phyloP scores from a whole-genome alignment of 345 rosid species.

The Citrus sp. region DNA sequence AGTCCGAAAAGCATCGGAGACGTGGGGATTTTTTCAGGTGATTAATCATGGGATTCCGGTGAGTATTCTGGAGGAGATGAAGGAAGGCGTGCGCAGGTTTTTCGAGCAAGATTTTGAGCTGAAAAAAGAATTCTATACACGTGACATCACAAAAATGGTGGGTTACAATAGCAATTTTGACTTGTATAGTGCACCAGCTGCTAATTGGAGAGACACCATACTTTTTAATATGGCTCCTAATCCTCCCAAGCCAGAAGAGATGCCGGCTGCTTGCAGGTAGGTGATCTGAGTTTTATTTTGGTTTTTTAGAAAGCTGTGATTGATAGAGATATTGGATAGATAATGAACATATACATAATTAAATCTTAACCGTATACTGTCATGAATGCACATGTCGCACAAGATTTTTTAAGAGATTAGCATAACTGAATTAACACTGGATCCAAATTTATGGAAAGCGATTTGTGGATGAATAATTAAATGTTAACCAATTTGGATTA shows the following conservation, averaged over 20 bases:
- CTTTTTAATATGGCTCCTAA: constrained; percentile 24
- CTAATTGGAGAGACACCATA: constrained; percentile 42
- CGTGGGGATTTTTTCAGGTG: constrained; percentile 18
- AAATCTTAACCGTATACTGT: no score
- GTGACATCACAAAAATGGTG: not conserved
- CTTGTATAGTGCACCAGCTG: constrained; percentile 25
- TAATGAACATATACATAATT: no score
- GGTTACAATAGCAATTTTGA: constrained; percentile 16
- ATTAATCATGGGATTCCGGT: constrained; percentile 13
- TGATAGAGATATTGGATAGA: no score
- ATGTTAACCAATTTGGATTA: not conserved
- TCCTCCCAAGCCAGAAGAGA: constrained; percentile 27
- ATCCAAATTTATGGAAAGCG: not conserved
- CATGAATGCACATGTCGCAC: no score
- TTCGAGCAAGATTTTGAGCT: constrained; percentile 19
- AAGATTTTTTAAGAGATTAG: no score
- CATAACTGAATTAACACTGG: not conserved
- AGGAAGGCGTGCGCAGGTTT: not conserved
- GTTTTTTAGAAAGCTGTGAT: no score
- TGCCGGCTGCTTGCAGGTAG: constrained; percentile 30
- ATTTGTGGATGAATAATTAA: no score
- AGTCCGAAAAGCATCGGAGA: not conserved
- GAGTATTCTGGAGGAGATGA: constrained; percentile 8
- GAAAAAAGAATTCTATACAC: constrained; percentile 16
- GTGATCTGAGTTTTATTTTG: not conserved